Base-by-base conservation (phyloP, 192 early-diverging fungal species). In the Dispira simplex region DNA sequence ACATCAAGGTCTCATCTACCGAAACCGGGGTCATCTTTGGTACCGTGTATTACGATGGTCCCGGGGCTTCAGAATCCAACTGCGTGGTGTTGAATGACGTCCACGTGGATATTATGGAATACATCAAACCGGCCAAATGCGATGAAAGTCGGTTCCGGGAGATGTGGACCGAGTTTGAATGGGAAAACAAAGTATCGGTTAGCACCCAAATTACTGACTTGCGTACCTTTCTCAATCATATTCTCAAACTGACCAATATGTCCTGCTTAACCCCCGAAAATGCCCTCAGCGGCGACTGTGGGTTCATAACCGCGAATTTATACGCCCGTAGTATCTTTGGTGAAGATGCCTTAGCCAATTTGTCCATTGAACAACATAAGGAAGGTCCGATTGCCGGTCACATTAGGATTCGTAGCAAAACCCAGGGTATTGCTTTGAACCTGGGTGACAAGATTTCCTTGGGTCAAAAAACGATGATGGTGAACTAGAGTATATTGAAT, bases 91-190 rank as follows among this genome's bases (percentile, higher is more conserved):
- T 99, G 62, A 97, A 94, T 66, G 96, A 99, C 67, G 91, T 99
- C 55, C 93, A 96, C 67, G 90, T 99, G 68, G 96, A 99, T 67
- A 99, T 99, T 66, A 95, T 97, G 93, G 96, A 97, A 73, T 99
- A 97, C 71, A 96, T 99, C 75, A 90, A 93, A 52, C 89, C 93
- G 21, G 90, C 88, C 32, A 77, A 73, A 47, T 97, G 93, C 77
- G 86, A 83, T 49, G 91, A 94, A 71, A 88, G 85, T 32, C 88
- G 90, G 83, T 99, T 99, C 90, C 85, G 94, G 60, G 74, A 84
- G 66, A 96, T 97, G 92, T 99, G 96, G 96, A 90, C 85, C 54
- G 96, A 99, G 75, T 99, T 99, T 78, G 96, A 99, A 72, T 99
- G 96, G 96, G 96, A 99, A 73, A 99, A 99, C 80, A 97, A 97